phyloP scores from a whole-genome alignment of 345 rosid species.

The Citrus maxima region DNA sequence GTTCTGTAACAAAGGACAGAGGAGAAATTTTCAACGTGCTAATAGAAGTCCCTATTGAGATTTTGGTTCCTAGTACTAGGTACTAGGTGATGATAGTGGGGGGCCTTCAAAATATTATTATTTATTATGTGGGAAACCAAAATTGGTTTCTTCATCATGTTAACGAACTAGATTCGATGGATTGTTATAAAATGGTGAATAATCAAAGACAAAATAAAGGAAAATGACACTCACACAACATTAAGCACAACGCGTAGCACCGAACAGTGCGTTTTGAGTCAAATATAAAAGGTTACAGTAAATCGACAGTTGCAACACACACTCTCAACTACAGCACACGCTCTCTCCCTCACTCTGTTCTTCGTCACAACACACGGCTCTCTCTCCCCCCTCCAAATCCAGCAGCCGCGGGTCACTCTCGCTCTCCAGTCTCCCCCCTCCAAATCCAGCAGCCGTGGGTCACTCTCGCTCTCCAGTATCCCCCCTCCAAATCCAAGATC shows the following conservation, averaged over 20 bases:
- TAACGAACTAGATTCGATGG: background rate
- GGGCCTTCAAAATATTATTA: too few species aligned
- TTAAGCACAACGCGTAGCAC: too few species aligned
- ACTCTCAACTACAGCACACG: too few species aligned
- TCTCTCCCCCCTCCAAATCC: background rate
- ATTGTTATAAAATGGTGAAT: background rate
- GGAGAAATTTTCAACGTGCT: conserved; percentile 1
- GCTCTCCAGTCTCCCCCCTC: too few species aligned
- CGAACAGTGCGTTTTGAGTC: too few species aligned
- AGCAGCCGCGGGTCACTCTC: too few species aligned
- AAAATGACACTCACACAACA: too few species aligned
- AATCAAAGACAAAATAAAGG: background rate
- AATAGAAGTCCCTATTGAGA: background rate
- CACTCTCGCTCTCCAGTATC: too few species aligned
- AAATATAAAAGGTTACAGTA: too few species aligned
- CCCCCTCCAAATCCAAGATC: conserved; percentile 34
- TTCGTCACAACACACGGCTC: too few species aligned
- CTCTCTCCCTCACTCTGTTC: too few species aligned
- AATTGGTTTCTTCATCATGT: background rate
- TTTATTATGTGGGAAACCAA: background rate
- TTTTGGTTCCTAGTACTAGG: background rate
- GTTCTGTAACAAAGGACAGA: background rate
- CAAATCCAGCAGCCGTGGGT: background rate
- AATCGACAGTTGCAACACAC: too few species aligned
- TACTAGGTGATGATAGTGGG: background rate